Percentiles rank a stretch among this genome's conserved stretches.
Conservation (phyloP, 2,329 filamentous ascomycete species). For the Apiospora hydei region DNA sequence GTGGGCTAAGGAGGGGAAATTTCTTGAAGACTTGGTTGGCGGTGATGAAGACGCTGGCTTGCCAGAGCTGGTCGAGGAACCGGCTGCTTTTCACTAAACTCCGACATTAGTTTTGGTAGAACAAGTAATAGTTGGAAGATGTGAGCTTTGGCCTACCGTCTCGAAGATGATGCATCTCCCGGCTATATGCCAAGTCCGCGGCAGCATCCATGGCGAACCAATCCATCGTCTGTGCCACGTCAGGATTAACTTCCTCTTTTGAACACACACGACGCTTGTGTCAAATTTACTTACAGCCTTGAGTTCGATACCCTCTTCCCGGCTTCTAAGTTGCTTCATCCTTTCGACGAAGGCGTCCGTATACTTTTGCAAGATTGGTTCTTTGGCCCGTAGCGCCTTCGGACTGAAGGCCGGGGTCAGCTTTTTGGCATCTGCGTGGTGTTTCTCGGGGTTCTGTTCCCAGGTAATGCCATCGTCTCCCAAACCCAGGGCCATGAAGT, state of each 20-base stretch:
- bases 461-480: neutral
- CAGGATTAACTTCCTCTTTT: neutral
- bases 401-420: neutral
- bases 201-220: neutral
- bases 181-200: slow-evolving; percentile 30
- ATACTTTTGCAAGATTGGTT: neutral
- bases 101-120: neutral
- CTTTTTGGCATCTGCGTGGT: neutral
- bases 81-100: slow-evolving; percentile 24
- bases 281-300: neutral
- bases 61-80: slow-evolving; percentile 26
- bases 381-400: neutral
- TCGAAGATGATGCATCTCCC: slow-evolving; percentile 31
- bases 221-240: neutral
- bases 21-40: slow-evolving; percentile 29
- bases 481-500: neutral
- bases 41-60: slow-evolving; percentile 27
- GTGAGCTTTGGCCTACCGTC: slow-evolving; percentile 29
- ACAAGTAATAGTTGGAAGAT: neutral
- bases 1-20: slow-evolving; percentile 30
- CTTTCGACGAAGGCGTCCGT: neutral
- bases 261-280: too few species aligned
- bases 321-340: neutral
- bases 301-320: neutral
- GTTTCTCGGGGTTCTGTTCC: neutral